phyloP scores from a whole-genome alignment of 192 early-diverging fungal genomes.

The Nowakowskiella sp. region DNA sequence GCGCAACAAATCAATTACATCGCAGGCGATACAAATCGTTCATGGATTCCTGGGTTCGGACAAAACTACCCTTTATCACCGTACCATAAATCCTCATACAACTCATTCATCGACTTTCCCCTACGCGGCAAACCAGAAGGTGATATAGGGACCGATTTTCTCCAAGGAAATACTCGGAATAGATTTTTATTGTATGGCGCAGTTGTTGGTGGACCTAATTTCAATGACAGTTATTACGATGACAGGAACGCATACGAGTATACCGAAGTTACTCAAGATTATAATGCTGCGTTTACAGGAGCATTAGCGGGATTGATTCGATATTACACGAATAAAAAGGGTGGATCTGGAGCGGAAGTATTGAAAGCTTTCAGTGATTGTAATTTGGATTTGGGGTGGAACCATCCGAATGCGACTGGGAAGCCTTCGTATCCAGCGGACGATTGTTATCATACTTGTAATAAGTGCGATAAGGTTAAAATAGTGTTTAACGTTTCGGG shows the following conservation, averaged over 20 bases:
- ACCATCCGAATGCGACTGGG: constrained; percentile 12
- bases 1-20: constrained; percentile 45
- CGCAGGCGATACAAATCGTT: constrained; percentile 41
- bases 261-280: constrained; percentile 29
- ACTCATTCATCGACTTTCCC: constrained; percentile 45
- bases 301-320: constrained; percentile 15
- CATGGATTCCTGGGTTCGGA: constrained; percentile 47
- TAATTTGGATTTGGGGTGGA: constrained; percentile 19
- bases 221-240: constrained; percentile 15
- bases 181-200: constrained; percentile 38
- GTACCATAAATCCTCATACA: constrained; percentile 48
- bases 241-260: constrained; percentile 16
- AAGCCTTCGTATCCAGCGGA: background rate
- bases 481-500: too few species aligned
- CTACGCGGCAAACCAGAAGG: constrained; percentile 37
- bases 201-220: constrained; percentile 17
- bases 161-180: constrained; percentile 26
- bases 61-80: constrained; percentile 36
- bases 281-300: constrained; percentile 23
- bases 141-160: constrained; percentile 38
- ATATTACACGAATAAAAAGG: constrained; percentile 9
- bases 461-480: too few species aligned
- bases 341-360: too few species aligned
- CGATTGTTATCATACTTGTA: constrained; percentile 26
- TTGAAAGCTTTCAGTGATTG: constrained; percentile 16